Percentiles rank a stretch among this genome's conserved stretches.
phyloP scores from a whole-genome alignment of 768 basidiomycete species.

The Boletus rubescentipes region DNA sequence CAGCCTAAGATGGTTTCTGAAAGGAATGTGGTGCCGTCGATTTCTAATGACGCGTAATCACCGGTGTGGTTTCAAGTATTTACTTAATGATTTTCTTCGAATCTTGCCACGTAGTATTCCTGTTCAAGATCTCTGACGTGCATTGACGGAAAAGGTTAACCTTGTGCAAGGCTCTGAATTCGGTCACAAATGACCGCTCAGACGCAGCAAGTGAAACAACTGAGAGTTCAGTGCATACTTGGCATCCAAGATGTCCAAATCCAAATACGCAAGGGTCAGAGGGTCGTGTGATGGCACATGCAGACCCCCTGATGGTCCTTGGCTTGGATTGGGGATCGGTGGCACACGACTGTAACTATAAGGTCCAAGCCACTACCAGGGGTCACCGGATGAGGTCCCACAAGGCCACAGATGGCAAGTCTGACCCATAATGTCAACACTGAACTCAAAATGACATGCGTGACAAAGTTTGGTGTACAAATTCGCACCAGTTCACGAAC shows the following conservation, averaged over 20 bases:
- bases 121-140: background rate
- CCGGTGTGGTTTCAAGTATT: constrained; percentile 21
- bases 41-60: constrained; percentile 14
- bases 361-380: background rate
- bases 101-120: background rate
- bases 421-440: constrained; percentile 4
- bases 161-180: background rate
- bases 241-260: background rate
- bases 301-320: constrained; percentile 4
- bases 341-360: background rate
- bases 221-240: background rate
- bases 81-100: background rate
- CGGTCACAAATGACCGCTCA: background rate
- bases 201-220: constrained; percentile 1
- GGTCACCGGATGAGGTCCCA: constrained; percentile 1
- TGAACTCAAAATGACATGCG: constrained; percentile 8
- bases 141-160: background rate
- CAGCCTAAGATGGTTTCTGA: background rate
- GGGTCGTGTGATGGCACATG: constrained; percentile 14
- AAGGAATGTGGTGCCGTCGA: background rate
- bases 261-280: constrained; percentile 11
- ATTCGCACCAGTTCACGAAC: constrained; percentile 12
- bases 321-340: background rate
- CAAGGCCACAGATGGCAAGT: constrained; percentile 11
- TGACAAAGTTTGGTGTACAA: background rate